These are phyloP conservation scores for Wallemia ichthyophaga DNA, from an alignment of 1,284 basidiomycete genomes.

Conservation along the genomic window DNA sequence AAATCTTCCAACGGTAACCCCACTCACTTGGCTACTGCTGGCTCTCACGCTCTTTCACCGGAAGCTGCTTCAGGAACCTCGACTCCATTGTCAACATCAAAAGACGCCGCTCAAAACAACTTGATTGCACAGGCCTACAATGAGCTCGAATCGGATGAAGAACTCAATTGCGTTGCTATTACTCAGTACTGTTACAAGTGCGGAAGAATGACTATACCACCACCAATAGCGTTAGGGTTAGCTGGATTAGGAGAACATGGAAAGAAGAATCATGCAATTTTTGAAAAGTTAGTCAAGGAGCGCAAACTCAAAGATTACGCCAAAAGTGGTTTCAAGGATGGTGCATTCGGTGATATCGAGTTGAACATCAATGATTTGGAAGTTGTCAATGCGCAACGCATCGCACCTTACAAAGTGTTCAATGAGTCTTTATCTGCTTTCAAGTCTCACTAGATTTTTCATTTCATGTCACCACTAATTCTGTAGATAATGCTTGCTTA, in stretches of 20 bases:
- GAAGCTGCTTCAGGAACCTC: not conserved
- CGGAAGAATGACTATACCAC: not conserved
- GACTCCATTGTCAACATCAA: not conserved
- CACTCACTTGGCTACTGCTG: not conserved
- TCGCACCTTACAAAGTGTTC: not conserved
- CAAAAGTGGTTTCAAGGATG: not conserved
- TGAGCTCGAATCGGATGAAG: not conserved
- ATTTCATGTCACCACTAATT: not conserved
- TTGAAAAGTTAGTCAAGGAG: not conserved
- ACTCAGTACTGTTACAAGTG: not conserved
- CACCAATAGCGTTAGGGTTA: not conserved
- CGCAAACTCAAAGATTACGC: not conserved
- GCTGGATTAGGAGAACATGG: not conserved
- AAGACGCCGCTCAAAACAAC: not conserved
- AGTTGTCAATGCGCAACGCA: not conserved
- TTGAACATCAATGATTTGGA: not conserved
- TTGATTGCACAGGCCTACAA: not conserved
- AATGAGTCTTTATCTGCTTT: not conserved
- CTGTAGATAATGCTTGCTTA: no score
- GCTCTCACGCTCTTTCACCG: not conserved
- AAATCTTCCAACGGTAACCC: not conserved
- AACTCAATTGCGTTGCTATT: not conserved
- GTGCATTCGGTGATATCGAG: not conserved
- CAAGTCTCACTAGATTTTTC: not conserved
- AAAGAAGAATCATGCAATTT: not conserved